Base-by-base conservation (phyloP, 441 rosid species). In the Cnidoscolus chayamansa region DNA sequence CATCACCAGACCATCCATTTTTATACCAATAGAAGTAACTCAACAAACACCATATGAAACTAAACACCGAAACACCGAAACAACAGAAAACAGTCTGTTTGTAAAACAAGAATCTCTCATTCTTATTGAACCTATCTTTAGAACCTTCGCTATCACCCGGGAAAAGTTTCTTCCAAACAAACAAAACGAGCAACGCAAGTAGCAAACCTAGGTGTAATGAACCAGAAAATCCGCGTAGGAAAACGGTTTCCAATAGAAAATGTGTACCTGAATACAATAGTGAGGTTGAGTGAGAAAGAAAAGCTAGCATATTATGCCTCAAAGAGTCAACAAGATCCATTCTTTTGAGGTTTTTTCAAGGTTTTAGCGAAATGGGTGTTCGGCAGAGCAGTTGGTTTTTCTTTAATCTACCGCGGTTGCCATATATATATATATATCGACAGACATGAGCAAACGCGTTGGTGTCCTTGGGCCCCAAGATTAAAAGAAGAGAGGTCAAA, bases 1-100 rank as follows among this genome's bases (percentile, higher is more conserved):
- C 74, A 25, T 78, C 85, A 72, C 82, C 81, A 63, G 77, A 73
- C 93, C 88, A 87, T 56, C 72, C 87, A 79, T 79, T 81, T 66
- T 70, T 76, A 84, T 78, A 84, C 97, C 92, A 84, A 74, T 75
- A 83, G 59, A 85, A 77, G 74, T 72, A 88, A 69, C 84, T 85
- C 49, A 86, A 68, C 61, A 85, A 73, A 60, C 84, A 79, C n/a
- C 83, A 70, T 4, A 82, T 68, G 54, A 89, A 65, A 78, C 82
- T 81, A 67, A 86, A 84, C 65, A 74, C 63, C 3, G 92, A 87
- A 53, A 92, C 76, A 53, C 84, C 77, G 6, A 84, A 60, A 77
- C 94, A 92, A 77, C 86, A 83, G 49, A 83, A 1, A 67, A 83
- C 32, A 71, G 81, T 83, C 80, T 63, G 80, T 76, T 86, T 87